Evolutionary conservation across 73 alveolate species (phyloP).

Genomic region (Paramecium octaurelia): DNA sequence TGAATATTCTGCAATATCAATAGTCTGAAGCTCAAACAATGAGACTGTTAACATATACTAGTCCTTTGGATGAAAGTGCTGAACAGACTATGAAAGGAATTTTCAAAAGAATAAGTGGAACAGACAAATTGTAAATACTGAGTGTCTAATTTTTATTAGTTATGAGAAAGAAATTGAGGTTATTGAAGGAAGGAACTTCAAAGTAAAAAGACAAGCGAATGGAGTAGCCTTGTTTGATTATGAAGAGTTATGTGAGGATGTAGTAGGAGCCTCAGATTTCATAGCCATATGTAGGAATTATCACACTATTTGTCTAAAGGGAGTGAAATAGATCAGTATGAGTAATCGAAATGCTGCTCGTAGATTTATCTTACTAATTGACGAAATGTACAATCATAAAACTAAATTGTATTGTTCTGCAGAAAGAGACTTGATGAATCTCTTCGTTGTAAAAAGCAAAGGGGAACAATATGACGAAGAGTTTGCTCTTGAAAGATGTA

Average conservation of each 20-base stretch:
- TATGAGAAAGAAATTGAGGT: conserved; percentile 61
- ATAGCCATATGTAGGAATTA: conserved; percentile 74
- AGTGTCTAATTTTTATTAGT: not conserved
- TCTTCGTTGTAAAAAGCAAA: conserved; percentile 34
- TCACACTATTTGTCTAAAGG: conserved; percentile 74
- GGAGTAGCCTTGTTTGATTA: conserved; percentile 76
- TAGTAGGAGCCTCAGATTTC: conserved; percentile 87
- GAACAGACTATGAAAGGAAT: conserved; percentile 50
- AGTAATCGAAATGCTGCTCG: conserved; percentile 74
- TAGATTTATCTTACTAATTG: conserved; percentile 75
- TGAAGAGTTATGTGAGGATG: conserved; percentile 80
- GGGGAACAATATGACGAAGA: conserved; percentile 74
- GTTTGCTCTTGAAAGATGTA: conserved; percentile 82
- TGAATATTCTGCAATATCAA: not conserved
- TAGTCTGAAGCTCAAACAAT: not conserved
- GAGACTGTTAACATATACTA: conserved; percentile 25
- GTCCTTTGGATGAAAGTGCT: conserved; percentile 60
- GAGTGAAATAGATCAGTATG: conserved; percentile 73
- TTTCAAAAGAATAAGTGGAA: conserved; percentile 67
- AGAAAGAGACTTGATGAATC: conserved; percentile 56
- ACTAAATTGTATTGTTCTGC: conserved; percentile 57
- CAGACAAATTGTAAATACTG: not conserved
- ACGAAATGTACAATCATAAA: conserved; percentile 69
- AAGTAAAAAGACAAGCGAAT: conserved; percentile 57
- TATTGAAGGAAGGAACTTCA: conserved; percentile 78